These are phyloP conservation scores for Cornus controversa DNA, from an alignment of 148 eudicot genomes.

Conservation along the genomic window DNA sequence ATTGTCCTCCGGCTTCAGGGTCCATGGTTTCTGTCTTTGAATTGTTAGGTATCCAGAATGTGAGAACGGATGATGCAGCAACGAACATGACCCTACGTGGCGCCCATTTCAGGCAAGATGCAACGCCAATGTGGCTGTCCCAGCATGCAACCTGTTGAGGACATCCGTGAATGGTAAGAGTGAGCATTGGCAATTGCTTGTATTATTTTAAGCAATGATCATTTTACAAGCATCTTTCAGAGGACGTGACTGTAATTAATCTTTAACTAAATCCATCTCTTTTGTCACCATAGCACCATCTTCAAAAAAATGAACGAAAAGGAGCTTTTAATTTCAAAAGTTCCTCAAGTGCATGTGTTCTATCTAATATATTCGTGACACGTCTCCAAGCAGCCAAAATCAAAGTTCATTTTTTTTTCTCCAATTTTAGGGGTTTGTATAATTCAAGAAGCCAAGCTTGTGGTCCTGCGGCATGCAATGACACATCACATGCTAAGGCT, in stretches of 20 bases:
- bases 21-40: slow-evolving; percentile 24
- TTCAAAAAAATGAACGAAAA: no score
- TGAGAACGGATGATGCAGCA: slow-evolving; percentile 89
- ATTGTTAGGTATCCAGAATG: slow-evolving; percentile 82
- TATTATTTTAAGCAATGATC: neutral
- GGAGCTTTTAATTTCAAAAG: no score
- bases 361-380: no score
- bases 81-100: slow-evolving; percentile 90
- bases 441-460: no score
- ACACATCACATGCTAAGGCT: neutral
- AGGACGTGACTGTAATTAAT: neutral
- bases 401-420: no score
- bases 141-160: slow-evolving; percentile 62
- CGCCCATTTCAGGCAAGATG: slow-evolving; percentile 92
- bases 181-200: neutral
- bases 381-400: no score
- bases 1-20: slow-evolving; percentile 15
- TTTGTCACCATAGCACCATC: neutral
- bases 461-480: neutral
- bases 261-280: neutral
- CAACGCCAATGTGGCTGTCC: slow-evolving; percentile 82
- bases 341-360: no score
- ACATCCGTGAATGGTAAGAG: neutral
- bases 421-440: no score
- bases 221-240: neutral